A percentile compares a stretch with the other conserved stretches of the same genome.
phyloP scores from a whole-genome alignment of 768 basidiomycete species.

The Termitomyces sp. region DNA sequence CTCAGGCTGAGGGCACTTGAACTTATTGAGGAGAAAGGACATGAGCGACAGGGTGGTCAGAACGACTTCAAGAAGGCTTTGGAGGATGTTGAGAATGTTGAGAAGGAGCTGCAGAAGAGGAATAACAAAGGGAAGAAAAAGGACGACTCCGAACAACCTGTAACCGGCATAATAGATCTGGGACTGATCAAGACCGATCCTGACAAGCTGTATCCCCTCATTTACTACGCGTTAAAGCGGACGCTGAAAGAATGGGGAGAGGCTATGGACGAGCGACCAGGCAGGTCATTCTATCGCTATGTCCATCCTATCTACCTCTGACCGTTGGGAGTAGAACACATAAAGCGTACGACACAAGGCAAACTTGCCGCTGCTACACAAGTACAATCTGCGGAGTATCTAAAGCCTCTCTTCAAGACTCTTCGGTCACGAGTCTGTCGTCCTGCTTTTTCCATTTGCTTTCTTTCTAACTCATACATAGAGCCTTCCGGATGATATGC shows the following conservation, averaged over 20 bases:
- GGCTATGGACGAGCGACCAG: slow-evolving; percentile 90
- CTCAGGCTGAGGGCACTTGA: slow-evolving; percentile 89
- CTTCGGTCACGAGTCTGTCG: slow-evolving; percentile 79
- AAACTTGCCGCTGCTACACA: slow-evolving; percentile 94
- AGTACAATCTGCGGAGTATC: slow-evolving; percentile 90
- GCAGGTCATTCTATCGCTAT: slow-evolving; percentile 31
- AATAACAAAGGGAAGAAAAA: slow-evolving; percentile 58
- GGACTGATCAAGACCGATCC: slow-evolving; percentile 82
- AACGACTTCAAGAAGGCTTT: slow-evolving; percentile 93
- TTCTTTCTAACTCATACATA: slow-evolving; percentile 17
- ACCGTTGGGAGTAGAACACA: slow-evolving; percentile 44
- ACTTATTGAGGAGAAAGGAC: slow-evolving; percentile 87
- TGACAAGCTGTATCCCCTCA: slow-evolving; percentile 93
- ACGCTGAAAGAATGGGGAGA: slow-evolving; percentile 96
- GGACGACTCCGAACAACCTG: slow-evolving; percentile 50
- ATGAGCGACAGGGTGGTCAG: slow-evolving; percentile 75
- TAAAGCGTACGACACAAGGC: slow-evolving; percentile 87
- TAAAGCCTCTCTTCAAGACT: slow-evolving; percentile 93
- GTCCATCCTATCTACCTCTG: neutral
- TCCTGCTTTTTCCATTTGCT: neutral
- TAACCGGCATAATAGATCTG: slow-evolving; percentile 67
- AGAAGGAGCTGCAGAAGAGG: slow-evolving; percentile 57
- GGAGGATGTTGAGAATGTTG: slow-evolving; percentile 81
- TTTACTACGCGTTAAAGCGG: slow-evolving; percentile 92
- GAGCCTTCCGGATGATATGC: slow-evolving; percentile 80